These are phyloP conservation scores for Styphnolobium japonicum DNA, from an alignment of 306 rosid genomes.

Conservation along the genomic window DNA sequence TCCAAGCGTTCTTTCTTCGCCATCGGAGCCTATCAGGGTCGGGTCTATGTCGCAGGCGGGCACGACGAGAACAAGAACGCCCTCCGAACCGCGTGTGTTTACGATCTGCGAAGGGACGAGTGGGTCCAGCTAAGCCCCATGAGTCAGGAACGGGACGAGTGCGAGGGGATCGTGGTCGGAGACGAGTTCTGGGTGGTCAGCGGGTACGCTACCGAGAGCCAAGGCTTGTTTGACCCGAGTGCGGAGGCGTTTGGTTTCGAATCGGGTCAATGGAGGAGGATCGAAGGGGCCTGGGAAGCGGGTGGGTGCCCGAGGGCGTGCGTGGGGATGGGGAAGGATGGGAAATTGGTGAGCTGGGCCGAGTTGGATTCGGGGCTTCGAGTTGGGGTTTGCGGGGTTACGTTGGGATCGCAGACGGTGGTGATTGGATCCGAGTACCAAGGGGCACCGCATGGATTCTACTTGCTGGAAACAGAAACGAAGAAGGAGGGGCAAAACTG, in stretches of 20 bases:
- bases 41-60: constrained; percentile 20
- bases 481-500: constrained; percentile 14
- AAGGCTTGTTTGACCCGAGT: constrained; percentile 2
- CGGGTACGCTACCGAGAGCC: constrained; percentile 23
- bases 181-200: constrained; percentile 25
- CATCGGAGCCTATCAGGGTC: background rate
- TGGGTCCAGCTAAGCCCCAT: background rate
- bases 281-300: background rate
- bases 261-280: constrained; percentile 10
- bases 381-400: background rate
- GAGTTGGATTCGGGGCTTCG: constrained; percentile 5
- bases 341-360: constrained; percentile 6
- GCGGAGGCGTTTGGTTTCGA: background rate
- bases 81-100: constrained; percentile 10
- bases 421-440: constrained; percentile 6
- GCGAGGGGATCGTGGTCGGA: constrained; percentile 17
- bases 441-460: constrained; percentile 6
- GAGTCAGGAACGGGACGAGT: constrained; percentile 31
- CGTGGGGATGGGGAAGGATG: background rate
- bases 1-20: constrained; percentile 24
- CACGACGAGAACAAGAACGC: constrained; percentile 34
- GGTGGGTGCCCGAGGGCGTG: constrained; percentile 20
- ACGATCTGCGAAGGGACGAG: background rate
- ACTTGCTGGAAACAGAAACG: background rate
- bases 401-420: background rate